Percentiles rank a stretch among this genome's conserved stretches.
Conservation (phyloP, 805 yeast species). For the Teunomyces tritomae region DNA sequence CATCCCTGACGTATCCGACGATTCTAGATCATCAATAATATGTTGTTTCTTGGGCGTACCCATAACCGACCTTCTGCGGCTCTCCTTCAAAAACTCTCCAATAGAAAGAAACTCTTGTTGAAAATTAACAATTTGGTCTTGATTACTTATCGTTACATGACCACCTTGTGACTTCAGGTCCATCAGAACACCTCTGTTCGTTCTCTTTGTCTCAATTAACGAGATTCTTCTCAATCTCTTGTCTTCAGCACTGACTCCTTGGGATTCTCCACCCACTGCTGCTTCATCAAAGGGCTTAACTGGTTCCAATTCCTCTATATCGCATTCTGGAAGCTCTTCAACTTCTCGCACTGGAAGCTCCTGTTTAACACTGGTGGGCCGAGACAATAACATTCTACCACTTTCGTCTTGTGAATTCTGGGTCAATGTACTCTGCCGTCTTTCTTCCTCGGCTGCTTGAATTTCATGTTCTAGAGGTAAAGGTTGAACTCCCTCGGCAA, state of each 20-base stretch:
- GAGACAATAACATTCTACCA: not conserved
- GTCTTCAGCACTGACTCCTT: not conserved
- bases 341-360: not conserved
- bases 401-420: not conserved
- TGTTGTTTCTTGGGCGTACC: constrained; percentile 4
- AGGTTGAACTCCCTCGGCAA: not conserved
- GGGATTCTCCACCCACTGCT: too few relatives aligned
- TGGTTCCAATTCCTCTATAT: constrained; percentile 10
- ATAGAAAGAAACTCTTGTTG: constrained; percentile 14
- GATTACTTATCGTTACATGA: constrained; percentile 7
- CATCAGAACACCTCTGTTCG: constrained; percentile 5
- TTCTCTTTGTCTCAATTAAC: constrained; percentile 5
- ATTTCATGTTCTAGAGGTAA: not conserved
- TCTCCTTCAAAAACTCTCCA: constrained; percentile 14
- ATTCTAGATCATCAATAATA: constrained; percentile 6
- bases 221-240: constrained; percentile 7
- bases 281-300: not conserved
- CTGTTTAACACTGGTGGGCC: not conserved
- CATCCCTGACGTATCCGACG: constrained; percentile 18
- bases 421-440: not conserved
- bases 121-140: constrained; percentile 11
- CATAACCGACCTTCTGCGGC: constrained; percentile 11
- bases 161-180: constrained; percentile 3
- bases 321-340: constrained; percentile 8
- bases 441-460: not conserved